phyloP scores from a whole-genome alignment of 257 asterid genomes.

The Haberlea rhodopensis region DNA sequence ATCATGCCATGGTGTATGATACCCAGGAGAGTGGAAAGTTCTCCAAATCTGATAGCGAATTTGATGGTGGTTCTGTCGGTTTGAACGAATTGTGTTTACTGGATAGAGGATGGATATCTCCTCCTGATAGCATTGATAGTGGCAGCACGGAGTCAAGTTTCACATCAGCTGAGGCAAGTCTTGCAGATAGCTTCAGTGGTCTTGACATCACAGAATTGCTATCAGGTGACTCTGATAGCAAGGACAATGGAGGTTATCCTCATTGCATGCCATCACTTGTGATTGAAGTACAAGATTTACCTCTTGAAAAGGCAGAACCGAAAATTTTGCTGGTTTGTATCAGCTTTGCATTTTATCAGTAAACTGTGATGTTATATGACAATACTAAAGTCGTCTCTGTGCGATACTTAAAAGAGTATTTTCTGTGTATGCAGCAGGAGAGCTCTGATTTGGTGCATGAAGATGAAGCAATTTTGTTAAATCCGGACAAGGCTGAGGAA shows the following conservation, averaged over 20 bases:
- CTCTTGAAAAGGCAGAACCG: constrained; percentile 34
- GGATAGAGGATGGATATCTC: constrained; percentile 87
- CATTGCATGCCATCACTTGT: constrained; percentile 29
- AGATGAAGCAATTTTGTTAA: constrained; percentile 44
- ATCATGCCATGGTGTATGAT: constrained; percentile 44
- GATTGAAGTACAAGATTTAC: constrained; percentile 36
- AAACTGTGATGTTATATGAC: constrained; percentile 9
- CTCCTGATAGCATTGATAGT: constrained; percentile 69
- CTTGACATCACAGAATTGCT: constrained; percentile 43
- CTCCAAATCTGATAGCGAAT: constrained; percentile 51
- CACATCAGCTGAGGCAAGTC: constrained; percentile 58
- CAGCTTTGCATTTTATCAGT: constrained; percentile 17
- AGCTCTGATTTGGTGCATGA: constrained; percentile 38
- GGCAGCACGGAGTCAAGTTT: constrained; percentile 55
- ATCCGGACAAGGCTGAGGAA: constrained; percentile 51
- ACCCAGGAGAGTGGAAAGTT: constrained; percentile 50
- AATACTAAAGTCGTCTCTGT: constrained; percentile 10
- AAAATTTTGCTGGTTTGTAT: constrained; percentile 53
- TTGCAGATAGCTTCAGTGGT: constrained; percentile 53
- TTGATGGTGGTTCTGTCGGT: constrained; percentile 46
- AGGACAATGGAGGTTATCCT: constrained; percentile 39
- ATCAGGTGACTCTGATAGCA: constrained; percentile 40
- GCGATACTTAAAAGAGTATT: constrained; percentile 16
- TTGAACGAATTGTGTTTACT: constrained; percentile 48
- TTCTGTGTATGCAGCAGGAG: constrained; percentile 45